Evolutionary conservation across 75 land plant species (phyloP).

Genomic region (Picea glauca): DNA sequence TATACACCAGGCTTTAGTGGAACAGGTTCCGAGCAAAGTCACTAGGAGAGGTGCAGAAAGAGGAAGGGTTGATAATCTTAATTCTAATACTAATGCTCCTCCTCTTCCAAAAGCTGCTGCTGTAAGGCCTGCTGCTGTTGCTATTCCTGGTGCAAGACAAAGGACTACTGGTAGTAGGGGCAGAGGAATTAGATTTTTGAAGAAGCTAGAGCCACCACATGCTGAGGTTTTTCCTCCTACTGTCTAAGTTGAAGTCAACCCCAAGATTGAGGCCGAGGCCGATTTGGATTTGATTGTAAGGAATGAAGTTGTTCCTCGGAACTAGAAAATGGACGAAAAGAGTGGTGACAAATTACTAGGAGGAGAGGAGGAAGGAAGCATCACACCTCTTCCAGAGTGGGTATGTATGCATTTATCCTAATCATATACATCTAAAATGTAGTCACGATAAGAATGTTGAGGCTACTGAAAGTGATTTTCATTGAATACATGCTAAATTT

Average conservation of each 20-base stretch:
- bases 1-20: constrained; percentile 30
- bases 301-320: constrained; percentile 27
- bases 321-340: constrained; percentile 58
- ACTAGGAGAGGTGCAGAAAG: constrained; percentile 47
- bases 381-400: constrained; percentile 84
- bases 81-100: constrained; percentile 36
- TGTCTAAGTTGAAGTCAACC: not conserved
- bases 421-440: not conserved
- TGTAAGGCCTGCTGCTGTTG: constrained; percentile 33
- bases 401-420: constrained; percentile 26
- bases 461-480: not conserved
- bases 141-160: constrained; percentile 28
- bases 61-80: constrained; percentile 43
- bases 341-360: constrained; percentile 65
- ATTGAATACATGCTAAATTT: not conserved
- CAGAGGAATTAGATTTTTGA: constrained; percentile 34
- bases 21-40: constrained; percentile 30
- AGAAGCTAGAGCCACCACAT: constrained; percentile 35
- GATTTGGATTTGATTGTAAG: constrained; percentile 21
- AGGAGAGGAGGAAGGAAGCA: constrained; percentile 61
- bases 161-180: constrained; percentile 42
- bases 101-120: constrained; percentile 26
- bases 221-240: constrained; percentile 28
- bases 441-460: not conserved
- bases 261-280: not conserved